These are phyloP conservation scores for Exophiala dermatitidis DNA, from an alignment of 2,329 filamentous ascomycete genomes.

Conservation along the genomic window DNA sequence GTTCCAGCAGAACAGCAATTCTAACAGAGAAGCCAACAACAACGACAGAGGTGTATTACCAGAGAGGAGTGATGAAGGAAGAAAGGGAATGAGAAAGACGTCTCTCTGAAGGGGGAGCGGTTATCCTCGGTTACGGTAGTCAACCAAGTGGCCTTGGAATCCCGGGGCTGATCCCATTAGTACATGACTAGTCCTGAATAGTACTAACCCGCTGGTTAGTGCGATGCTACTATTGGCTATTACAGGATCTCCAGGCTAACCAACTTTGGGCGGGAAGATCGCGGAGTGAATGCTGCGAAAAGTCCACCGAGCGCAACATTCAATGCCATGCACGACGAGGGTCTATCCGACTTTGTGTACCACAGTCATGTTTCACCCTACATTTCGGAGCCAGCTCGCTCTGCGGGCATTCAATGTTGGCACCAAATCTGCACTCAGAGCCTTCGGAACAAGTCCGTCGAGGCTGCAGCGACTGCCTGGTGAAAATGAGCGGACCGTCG, in stretches of 20 bases:
- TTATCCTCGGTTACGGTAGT: constrained; percentile 13
- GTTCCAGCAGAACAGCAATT: too few relatives aligned
- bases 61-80: background rate
- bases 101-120: constrained; percentile 2
- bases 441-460: constrained; percentile 5
- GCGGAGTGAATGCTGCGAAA: constrained; percentile 1
- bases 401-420: background rate
- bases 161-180: too few relatives aligned
- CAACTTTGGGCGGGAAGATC: background rate
- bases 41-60: background rate
- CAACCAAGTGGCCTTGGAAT: too few relatives aligned
- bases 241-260: background rate
- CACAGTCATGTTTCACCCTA: constrained; percentile 9
- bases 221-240: background rate
- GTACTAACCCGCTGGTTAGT: too few relatives aligned
- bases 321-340: background rate
- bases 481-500: constrained; percentile 59
- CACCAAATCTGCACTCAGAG: background rate
- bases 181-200: too few relatives aligned
- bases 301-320: background rate
- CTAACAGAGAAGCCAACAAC: background rate
- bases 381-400: background rate
- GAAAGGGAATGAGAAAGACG: background rate
- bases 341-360: background rate
- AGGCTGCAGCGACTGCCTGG: constrained; percentile 13